Evolutionary conservation across 2,329 filamentous ascomycete species (phyloP), one percentile per base, ranked within the genome.

Genomic region (Fusarium falciforme): DNA sequence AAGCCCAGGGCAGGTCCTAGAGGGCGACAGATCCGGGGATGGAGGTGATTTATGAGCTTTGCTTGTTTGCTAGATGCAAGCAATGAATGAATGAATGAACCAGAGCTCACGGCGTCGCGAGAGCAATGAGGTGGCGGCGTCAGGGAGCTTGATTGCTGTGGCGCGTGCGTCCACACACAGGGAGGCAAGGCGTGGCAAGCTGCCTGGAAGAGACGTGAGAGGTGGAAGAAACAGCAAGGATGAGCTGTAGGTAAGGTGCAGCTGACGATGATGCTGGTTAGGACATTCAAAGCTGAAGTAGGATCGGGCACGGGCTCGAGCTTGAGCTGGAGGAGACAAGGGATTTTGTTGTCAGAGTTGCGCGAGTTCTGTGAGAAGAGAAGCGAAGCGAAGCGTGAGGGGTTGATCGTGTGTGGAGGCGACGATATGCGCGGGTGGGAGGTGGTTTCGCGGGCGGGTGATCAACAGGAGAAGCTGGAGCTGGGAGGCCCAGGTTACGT

Each of bases 391-490:
- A 54, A 31, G 31, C 63, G 71, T 75, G 72, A 74, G 72, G 72
- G 72, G 72, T 74, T 74, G 71, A 40, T 68, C 68, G 68, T 54
- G 59, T 66, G 72, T 70, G 72, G 72, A 74, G 72, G 71, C 70
- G 70, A 71, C 67, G 60, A 71, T 74, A 68, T 74, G 71, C 64
- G 68, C 11, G 49, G 49, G 61, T 64, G 17, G 42, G 42, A 47
- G 42, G 36, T 64, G 71, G 67, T 63, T 72, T 69, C 52, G 71
- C 44, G 20, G 68, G 27, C 49, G 60, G 66, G 33, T 61, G 72
- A 75, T 74, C 68, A 75, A 74, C 72, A 75, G 72, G 72, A 75
- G 72, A 72, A 58, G 64, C 35, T 72, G 72, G 72, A 66, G 72
- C 59, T 44, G 22, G 25, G 22, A 42, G 47, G 59, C 29, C 59